phyloP scores from a whole-genome alignment of 2,329 filamentous ascomycete species.

The Cercospora janseana region DNA sequence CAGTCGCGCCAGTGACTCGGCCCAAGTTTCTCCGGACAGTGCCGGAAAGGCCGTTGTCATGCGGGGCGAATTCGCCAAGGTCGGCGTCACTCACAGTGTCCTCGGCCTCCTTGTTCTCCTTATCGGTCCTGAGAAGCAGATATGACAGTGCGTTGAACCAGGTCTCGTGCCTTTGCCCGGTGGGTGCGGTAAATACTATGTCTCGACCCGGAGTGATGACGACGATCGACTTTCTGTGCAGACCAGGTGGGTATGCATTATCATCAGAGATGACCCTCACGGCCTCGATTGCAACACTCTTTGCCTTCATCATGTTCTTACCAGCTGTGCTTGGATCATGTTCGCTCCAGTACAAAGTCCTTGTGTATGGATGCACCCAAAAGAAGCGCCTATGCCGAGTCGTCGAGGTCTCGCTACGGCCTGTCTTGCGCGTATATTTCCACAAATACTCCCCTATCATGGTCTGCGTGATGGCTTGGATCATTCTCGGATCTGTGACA shows the following conservation, averaged over 20 bases:
- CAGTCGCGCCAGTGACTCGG: conserved; percentile 49
- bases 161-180: conserved; percentile 90
- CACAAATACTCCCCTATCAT: conserved; percentile 99
- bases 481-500: conserved; percentile 89
- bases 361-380: conserved; percentile 97
- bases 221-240: conserved; percentile 90
- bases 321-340: conserved; percentile 77
- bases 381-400: conserved; percentile 94
- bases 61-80: conserved; percentile 76
- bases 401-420: conserved; percentile 82
- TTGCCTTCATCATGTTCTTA: conserved; percentile 72
- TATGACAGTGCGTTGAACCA: conserved; percentile 99
- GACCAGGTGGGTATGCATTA: conserved; percentile 89
- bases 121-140: conserved; percentile 70
- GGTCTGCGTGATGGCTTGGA: conserved; percentile 96
- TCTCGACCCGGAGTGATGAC: conserved; percentile 84
- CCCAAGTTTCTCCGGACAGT: conserved; percentile 51
- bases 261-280: conserved; percentile 90
- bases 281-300: conserved; percentile 91
- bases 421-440: conserved; percentile 96
- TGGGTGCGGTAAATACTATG: conserved; percentile 92
- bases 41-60: conserved; percentile 30
- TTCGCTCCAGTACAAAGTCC: conserved; percentile 95
- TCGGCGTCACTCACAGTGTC: conserved; percentile 59
- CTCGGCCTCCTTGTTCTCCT: conserved; percentile 50